Conservation (phyloP, 495 filamentous ascomycete genomes). For the Annulohypoxylon bovei region DNA sequence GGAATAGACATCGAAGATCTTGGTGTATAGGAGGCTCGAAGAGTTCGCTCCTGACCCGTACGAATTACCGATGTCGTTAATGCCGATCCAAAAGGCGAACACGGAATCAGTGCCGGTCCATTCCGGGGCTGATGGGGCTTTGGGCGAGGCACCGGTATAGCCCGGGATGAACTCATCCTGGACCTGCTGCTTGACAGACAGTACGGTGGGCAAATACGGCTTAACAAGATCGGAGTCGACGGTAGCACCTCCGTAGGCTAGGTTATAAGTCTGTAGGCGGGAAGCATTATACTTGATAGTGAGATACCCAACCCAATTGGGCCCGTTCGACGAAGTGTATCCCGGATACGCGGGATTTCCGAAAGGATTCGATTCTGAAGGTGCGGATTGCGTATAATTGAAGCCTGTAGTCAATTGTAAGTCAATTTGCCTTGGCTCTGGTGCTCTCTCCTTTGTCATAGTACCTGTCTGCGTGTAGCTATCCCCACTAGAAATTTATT, state of each 20-base stretch:
- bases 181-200: slow-evolving; percentile 69
- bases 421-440: neutral
- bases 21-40: slow-evolving; percentile 53
- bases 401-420: slow-evolving; percentile 61
- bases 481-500: slow-evolving; percentile 56
- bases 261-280: slow-evolving; percentile 69
- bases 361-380: slow-evolving; percentile 72
- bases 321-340: slow-evolving; percentile 66
- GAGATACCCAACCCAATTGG: slow-evolving; percentile 76
- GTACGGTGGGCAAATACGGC: slow-evolving; percentile 61
- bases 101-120: slow-evolving; percentile 71
- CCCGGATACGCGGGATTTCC: slow-evolving; percentile 77
- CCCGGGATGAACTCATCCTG: slow-evolving; percentile 57
- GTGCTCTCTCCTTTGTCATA: neutral
- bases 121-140: slow-evolving; percentile 52
- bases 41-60: slow-evolving; percentile 59
- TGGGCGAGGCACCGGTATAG: slow-evolving; percentile 52
- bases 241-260: slow-evolving; percentile 76
- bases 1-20: slow-evolving; percentile 69
- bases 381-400: slow-evolving; percentile 67
- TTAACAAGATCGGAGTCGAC: slow-evolving; percentile 68
- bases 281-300: slow-evolving; percentile 70
- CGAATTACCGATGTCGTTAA: slow-evolving; percentile 80
- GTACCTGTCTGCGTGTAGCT: slow-evolving; percentile 58
- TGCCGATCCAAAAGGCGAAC: slow-evolving; percentile 79